Evolutionary conservation across 2,329 filamentous ascomycete species (phyloP), one percentile per base, ranked within the genome.

Genomic region (Alternaria arborescens): DNA sequence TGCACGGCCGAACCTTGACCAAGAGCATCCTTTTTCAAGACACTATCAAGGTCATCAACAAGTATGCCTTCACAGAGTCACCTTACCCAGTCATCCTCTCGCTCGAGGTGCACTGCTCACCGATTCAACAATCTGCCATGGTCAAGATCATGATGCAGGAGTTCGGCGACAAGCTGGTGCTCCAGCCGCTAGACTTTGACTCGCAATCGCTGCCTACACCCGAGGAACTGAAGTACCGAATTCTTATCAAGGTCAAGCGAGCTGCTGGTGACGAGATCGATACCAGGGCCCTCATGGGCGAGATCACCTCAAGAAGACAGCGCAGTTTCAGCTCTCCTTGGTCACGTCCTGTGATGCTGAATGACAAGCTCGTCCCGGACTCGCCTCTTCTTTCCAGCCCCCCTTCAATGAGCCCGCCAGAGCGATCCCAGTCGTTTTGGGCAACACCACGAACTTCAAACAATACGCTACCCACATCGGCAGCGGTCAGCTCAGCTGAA

Each of bases 191-290:
- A 18, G 87, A 92, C 62, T 84, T 86, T 2, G 88, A 89, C 46
- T 84, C 86, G 3, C 84, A 88, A 64, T 85, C 86, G 60, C 85
- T 98, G 12, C 95, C 95, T 0, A 91, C 92, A 1, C 95, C 95
- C 0, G 91, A 95, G 47, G 89, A 97, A 68, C 84, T 99, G 47
- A 91, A 90, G 80, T 84, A 91, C 70, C 89, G 89, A 42, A 92
- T 98, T 58, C 83, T 99, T 57, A 90, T 98, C 83, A 99, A 99
- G 78, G 95, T 97, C 64, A 99, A 98, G 80, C 91, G 91, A 67
- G 89, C 92, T 8, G 85, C 88, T 68, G 61, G 66, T 12, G 83
- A 86, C 46, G 79, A 76, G 6, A 59, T 74, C n/a, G 74, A 77
- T 41, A 66, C 68, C 24, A 81, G 69, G 41, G 71, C 74, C 34